phyloP scores from a whole-genome alignment of 176 grass and related monocot genomes.

The Cenchrus purpureus region DNA sequence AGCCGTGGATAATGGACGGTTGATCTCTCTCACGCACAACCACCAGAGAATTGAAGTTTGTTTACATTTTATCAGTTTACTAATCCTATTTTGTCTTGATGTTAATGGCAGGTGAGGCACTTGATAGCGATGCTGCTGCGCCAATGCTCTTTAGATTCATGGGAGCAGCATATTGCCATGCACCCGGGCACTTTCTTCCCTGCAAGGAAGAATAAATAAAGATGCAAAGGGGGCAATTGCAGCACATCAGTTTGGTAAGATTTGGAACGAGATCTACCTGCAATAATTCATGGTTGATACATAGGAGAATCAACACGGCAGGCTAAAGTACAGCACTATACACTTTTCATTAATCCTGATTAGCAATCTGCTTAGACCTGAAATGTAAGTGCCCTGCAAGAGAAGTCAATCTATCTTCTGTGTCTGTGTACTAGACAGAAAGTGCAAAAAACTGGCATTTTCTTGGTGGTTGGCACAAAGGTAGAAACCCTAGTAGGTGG shows the following conservation, averaged over 20 bases:
- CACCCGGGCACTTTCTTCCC: conserved; percentile 25
- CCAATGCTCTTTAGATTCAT: conserved; percentile 32
- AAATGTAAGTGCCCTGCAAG: background rate
- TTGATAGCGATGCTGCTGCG: conserved; percentile 33
- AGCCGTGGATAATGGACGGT: conserved; percentile 17
- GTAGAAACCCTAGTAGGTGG: background rate
- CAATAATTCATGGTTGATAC: conserved; percentile 24
- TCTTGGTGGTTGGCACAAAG: background rate
- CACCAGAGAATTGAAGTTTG: background rate
- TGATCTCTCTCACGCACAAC: background rate
- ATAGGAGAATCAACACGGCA: background rate
- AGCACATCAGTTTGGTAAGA: conserved; percentile 18
- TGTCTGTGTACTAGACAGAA: background rate
- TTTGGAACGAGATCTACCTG: conserved; percentile 6
- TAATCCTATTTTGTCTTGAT: conserved; percentile 20
- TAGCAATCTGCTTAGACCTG: background rate
- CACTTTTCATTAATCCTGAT: background rate
- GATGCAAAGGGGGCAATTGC: background rate
- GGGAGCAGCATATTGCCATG: conserved; percentile 27
- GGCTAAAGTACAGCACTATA: background rate
- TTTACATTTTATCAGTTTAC: conserved; percentile 1
- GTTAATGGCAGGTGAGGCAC: conserved; percentile 44
- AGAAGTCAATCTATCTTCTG: background rate
- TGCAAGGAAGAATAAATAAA: conserved; percentile 40
- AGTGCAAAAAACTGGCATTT: background rate